phyloP scores from a whole-genome alignment of 1,139 yeast genomes.

The Lodderomyces margitis region DNA sequence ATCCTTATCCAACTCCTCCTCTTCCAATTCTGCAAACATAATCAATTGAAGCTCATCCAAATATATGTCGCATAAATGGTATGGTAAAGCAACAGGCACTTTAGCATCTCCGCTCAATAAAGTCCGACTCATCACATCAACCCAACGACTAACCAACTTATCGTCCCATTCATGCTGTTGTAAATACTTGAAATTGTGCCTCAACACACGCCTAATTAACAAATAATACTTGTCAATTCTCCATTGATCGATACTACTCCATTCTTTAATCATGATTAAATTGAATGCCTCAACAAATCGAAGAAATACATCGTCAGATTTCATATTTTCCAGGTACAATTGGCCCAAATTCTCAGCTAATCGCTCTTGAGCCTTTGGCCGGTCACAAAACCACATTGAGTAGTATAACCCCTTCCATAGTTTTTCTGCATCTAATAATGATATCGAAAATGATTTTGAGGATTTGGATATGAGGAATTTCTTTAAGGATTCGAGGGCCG shows the following conservation, averaged over 20 bases:
- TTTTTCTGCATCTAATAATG: slow-evolving; percentile 62
- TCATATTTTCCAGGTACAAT: slow-evolving; percentile 51
- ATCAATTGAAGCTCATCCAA: slow-evolving; percentile 80
- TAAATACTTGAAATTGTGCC: slow-evolving; percentile 62
- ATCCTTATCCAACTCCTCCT: slow-evolving; percentile 39
- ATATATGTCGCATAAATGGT: slow-evolving; percentile 81
- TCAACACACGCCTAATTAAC: slow-evolving; percentile 73
- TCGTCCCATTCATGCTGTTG: slow-evolving; percentile 56
- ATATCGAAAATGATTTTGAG: slow-evolving; percentile 19
- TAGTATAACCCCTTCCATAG: slow-evolving; percentile 92
- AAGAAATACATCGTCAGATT: slow-evolving; percentile 17
- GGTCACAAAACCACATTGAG: slow-evolving; percentile 95
- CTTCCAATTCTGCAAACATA: slow-evolving; percentile 47
- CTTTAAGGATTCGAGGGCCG: slow-evolving; percentile 67
- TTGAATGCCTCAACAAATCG: slow-evolving; percentile 76
- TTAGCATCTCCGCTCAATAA: slow-evolving; percentile 60
- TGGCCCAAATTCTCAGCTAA: slow-evolving; percentile 73
- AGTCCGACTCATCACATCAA: slow-evolving; percentile 35
- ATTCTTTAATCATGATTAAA: slow-evolving; percentile 74
- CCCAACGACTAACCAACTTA: slow-evolving; percentile 45
- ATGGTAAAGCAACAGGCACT: slow-evolving; percentile 74
- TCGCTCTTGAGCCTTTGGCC: slow-evolving; percentile 87
- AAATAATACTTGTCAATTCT: slow-evolving; percentile 84
- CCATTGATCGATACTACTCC: slow-evolving; percentile 83
- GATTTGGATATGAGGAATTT: slow-evolving; percentile 50